These are phyloP conservation scores for Neurospora sp. DNA, from an alignment of 495 filamentous ascomycete genomes.

Conservation along the genomic window DNA sequence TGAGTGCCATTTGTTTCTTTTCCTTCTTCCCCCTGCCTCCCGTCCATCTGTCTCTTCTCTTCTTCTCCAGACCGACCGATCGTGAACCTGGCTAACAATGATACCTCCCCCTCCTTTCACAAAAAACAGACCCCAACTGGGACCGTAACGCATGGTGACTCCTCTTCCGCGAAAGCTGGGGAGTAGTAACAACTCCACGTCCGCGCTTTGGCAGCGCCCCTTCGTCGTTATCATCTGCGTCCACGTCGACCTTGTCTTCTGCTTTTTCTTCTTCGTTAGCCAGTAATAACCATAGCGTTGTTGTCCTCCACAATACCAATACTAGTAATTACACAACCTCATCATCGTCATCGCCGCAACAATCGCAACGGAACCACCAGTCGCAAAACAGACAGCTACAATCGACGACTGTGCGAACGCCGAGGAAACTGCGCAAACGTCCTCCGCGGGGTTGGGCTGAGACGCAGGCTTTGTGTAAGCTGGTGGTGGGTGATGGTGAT, in stretches of 20 bases:
- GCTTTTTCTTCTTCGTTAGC: neutral
- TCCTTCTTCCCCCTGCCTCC: neutral
- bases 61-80: neutral
- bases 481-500: slow-evolving; percentile 6
- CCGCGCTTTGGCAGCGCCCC: slow-evolving; percentile 11
- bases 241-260: neutral
- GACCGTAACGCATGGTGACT: slow-evolving; percentile 68
- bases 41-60: too few species aligned
- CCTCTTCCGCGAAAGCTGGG: neutral
- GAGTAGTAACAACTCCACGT: slow-evolving; percentile 13
- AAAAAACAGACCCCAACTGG: slow-evolving; percentile 57
- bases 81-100: neutral
- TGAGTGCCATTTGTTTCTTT: slow-evolving; percentile 32
- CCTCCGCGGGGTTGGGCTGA: slow-evolving; percentile 27
- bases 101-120: neutral
- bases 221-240: slow-evolving; percentile 8
- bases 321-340: neutral
- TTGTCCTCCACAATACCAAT: neutral
- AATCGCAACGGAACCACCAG: neutral
- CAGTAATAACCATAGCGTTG: neutral
- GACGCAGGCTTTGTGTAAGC: slow-evolving; percentile 19
- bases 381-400: neutral
- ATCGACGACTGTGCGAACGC: slow-evolving; percentile 4
- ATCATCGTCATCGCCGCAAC: slow-evolving; percentile 15
- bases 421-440: slow-evolving; percentile 40